These are phyloP conservation scores for Aspergillus puulaauensis DNA, from an alignment of 2,329 filamentous ascomycete genomes.

Conservation along the genomic window DNA sequence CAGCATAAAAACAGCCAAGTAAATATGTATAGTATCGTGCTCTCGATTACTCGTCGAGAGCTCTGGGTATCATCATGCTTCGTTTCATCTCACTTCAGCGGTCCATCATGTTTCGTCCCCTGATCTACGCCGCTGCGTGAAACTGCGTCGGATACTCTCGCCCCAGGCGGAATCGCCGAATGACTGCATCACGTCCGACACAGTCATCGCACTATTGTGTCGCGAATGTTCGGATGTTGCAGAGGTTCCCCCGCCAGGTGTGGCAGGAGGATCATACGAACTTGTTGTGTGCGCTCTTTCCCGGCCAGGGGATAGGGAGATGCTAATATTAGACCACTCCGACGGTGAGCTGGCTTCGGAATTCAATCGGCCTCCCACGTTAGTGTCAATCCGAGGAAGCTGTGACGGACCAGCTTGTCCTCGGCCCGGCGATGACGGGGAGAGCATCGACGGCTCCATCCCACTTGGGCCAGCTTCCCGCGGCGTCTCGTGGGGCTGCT, in stretches of 20 bases:
- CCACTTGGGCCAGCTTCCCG: constrained; percentile 5
- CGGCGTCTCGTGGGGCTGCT: constrained; percentile 17
- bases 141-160: constrained; percentile 84
- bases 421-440: constrained; percentile 28
- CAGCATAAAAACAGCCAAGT: constrained; percentile 8
- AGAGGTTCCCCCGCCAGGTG: constrained; percentile 14
- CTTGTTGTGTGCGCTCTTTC: constrained; percentile 21
- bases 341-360: constrained; percentile 35
- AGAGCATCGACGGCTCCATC: constrained; percentile 30
- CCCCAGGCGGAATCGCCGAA: constrained; percentile 91
- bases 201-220: constrained; percentile 68
- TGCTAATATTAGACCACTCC: constrained; percentile 56
- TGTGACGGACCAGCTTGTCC: constrained; percentile 36
- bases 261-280: constrained; percentile 31
- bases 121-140: constrained; percentile 63
- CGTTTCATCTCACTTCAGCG: constrained; percentile 14
- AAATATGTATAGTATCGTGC: constrained; percentile 8
- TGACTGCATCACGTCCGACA: constrained; percentile 76
- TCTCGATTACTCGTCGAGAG: neutral
- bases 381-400: constrained; percentile 50
- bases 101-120: constrained; percentile 13
- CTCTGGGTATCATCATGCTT: constrained; percentile 15
- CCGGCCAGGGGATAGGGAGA: constrained; percentile 36
- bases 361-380: constrained; percentile 39
- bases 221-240: constrained; percentile 49